phyloP scores from a whole-genome alignment of 2,329 filamentous ascomycete genomes.

The Xylaria sp. region DNA sequence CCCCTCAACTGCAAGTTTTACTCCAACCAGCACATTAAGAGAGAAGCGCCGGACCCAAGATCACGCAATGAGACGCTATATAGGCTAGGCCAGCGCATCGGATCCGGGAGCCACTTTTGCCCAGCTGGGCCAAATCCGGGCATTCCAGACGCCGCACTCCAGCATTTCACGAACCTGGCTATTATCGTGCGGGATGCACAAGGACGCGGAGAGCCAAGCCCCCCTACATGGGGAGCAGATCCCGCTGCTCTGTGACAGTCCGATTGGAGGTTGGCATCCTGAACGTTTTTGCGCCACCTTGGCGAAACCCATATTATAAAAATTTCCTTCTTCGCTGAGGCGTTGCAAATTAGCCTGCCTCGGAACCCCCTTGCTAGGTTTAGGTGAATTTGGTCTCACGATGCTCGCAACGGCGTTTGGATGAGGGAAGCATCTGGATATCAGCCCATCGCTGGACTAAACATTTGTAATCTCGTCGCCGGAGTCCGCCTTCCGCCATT shows the following conservation, averaged over 20 bases:
- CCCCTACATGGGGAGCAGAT: conserved; percentile 24
- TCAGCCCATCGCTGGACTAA: conserved; percentile 12
- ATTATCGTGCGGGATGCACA: conserved; percentile 16
- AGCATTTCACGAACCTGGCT: conserved; percentile 9
- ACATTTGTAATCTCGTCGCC: conserved; percentile 13
- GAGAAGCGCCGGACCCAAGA: conserved; percentile 5
- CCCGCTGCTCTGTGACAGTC: conserved; percentile 24
- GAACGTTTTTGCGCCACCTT: background rate
- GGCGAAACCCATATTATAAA: conserved; percentile 2
- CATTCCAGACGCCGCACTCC: background rate
- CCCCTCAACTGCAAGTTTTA: conserved; percentile 13
- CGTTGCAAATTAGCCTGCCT: background rate
- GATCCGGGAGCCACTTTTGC: conserved; percentile 17
- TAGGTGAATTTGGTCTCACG: conserved; percentile 13
- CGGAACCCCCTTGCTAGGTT: too few relatives aligned
- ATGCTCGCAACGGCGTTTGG: conserved; percentile 23
- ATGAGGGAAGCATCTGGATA: background rate
- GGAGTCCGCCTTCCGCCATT: conserved; percentile 2
- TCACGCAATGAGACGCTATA: conserved; percentile 26
- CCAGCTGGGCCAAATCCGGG: conserved; percentile 11
- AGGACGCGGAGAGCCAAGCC: conserved; percentile 14
- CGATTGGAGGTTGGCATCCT: conserved; percentile 18
- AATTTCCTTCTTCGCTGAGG: background rate
- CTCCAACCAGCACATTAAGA: background rate
- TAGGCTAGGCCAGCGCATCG: conserved; percentile 8